phyloP scores from a whole-genome alignment of 441 rosid genomes.

The Gossypium davidsonii region DNA sequence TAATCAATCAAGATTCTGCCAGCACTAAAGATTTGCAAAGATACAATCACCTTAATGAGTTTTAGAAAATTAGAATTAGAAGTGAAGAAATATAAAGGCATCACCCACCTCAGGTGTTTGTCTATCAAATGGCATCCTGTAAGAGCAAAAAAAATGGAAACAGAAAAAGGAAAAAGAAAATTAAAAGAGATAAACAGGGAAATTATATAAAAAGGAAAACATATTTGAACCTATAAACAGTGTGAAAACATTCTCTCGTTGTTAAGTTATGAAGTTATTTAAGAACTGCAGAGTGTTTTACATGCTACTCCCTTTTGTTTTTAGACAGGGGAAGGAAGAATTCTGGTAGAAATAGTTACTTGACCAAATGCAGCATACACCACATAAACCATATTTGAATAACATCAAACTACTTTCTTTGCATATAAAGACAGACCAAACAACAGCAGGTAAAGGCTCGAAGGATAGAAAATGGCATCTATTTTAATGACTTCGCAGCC shows the following conservation, averaged over 20 bases:
- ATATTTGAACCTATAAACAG: neutral
- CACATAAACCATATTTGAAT: neutral
- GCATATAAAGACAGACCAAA: neutral
- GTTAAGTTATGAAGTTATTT: neutral
- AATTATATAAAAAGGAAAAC: neutral
- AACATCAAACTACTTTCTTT: neutral
- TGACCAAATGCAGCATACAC: neutral
- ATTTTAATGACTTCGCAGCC: neutral
- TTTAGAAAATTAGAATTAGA: neutral
- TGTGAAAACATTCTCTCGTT: neutral
- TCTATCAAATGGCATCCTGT: slow-evolving; percentile 58
- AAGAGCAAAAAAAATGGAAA: slow-evolving; percentile 15
- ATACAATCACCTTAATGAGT: neutral
- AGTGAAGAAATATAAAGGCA: neutral
- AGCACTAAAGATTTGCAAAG: neutral
- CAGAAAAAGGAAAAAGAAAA: slow-evolving; percentile 14
- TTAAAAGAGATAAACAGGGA: slow-evolving; percentile 9
- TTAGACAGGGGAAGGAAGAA: neutral
- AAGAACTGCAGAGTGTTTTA: neutral
- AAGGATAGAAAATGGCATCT: neutral
- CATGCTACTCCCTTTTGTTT: neutral
- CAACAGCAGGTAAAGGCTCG: neutral
- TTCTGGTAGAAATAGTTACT: neutral
- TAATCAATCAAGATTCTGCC: neutral
- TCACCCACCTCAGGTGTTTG: slow-evolving; percentile 66